phyloP scores from a whole-genome alignment of 345 rosid genomes.

The Eucalyptus viminalis region DNA sequence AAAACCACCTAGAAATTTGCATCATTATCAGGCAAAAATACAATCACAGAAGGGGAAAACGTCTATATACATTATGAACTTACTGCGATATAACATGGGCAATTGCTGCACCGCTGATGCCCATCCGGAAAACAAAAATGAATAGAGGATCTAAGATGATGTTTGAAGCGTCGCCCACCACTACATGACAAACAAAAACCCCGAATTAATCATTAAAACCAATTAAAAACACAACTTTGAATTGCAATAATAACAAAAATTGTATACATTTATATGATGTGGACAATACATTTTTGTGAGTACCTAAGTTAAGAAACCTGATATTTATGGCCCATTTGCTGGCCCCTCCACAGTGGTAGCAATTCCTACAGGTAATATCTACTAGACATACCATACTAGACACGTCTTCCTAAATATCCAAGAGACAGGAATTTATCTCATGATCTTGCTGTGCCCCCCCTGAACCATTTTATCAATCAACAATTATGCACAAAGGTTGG shows the following conservation, averaged over 20 bases:
- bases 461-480: neutral
- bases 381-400: neutral
- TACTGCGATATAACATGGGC: conserved; percentile 95
- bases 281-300: neutral
- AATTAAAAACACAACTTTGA: neutral
- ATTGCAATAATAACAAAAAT: neutral
- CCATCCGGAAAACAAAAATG: conserved; percentile 58
- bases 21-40: neutral
- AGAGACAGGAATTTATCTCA: neutral
- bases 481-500: neutral
- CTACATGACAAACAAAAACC: conserved; percentile 8
- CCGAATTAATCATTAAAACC: neutral
- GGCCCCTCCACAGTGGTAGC: neutral
- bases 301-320: neutral
- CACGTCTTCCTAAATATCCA: neutral
- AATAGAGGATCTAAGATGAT: conserved; percentile 69
- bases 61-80: neutral
- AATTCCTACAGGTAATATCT: neutral
- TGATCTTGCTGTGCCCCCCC: neutral
- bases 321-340: neutral
- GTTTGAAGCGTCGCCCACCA: conserved; percentile 79
- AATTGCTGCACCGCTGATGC: conserved; percentile 83
- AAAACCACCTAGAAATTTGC: neutral
- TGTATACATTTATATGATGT: neutral
- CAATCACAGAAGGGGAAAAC: neutral